phyloP scores from a whole-genome alignment of 2,329 filamentous ascomycete genomes.

The Penicillium palitans region DNA sequence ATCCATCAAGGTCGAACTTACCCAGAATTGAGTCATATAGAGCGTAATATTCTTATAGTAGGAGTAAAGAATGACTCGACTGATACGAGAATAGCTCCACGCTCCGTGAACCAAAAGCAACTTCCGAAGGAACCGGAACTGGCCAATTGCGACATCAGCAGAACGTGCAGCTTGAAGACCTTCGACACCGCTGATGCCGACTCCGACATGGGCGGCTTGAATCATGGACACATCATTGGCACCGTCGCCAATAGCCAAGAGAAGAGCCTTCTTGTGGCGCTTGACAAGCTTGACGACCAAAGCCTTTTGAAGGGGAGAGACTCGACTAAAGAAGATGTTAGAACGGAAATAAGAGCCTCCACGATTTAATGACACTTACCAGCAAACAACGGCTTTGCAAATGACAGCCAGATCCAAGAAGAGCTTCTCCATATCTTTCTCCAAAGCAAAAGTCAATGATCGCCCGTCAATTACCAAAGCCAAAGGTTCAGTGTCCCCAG shows the following conservation, averaged over 20 bases:
- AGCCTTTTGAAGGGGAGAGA: constrained; percentile 94
- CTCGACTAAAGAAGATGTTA: constrained; percentile 61
- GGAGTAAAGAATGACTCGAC: constrained; percentile 95
- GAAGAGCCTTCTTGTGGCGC: constrained; percentile 84
- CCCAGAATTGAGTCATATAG: constrained; percentile 99
- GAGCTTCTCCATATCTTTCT: constrained; percentile 88
- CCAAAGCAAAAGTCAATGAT: constrained; percentile 87
- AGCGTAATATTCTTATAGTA: constrained; percentile 99
- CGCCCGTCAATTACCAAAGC: constrained; percentile 96
- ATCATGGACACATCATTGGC: constrained; percentile 99
- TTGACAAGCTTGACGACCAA: constrained; percentile 98
- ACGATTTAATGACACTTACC: constrained; percentile 43
- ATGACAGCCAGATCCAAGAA: constrained; percentile 91
- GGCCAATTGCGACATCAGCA: constrained; percentile 91
- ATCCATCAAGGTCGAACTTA: constrained; percentile 48
- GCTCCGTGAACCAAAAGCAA: constrained; percentile 90
- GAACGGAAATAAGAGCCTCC: constrained; percentile 10
- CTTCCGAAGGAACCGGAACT: constrained; percentile 94
- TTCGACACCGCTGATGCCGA: constrained; percentile 95
- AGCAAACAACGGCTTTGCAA: constrained; percentile 99
- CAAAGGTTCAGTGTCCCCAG: constrained; percentile 68
- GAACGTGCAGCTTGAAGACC: constrained; percentile 94
- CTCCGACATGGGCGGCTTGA: constrained; percentile 94
- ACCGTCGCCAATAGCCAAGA: constrained; percentile 94
- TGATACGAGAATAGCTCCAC: constrained; percentile 96